phyloP scores from a whole-genome alignment of 2,329 filamentous ascomycete species.

The Penicillium sp. region DNA sequence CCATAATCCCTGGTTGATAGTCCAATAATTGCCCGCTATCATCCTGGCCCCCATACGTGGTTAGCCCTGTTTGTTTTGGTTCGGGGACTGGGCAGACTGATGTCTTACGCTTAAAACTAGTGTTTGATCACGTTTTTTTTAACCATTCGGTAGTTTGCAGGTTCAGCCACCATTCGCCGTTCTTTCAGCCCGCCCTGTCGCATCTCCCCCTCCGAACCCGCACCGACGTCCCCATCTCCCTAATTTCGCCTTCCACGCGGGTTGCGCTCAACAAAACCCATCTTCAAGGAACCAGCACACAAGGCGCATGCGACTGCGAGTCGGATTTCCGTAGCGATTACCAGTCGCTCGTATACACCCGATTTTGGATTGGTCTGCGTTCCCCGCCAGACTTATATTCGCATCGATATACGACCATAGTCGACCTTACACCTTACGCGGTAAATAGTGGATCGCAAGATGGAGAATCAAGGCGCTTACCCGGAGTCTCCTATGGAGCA shows the following conservation, averaged over 20 bases:
- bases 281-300: neutral
- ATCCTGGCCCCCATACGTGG: neutral
- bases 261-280: neutral
- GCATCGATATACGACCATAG: neutral
- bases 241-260: neutral
- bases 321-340: neutral
- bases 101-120: constrained; percentile 19
- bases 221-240: constrained; percentile 6
- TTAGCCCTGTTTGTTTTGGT: constrained; percentile 5
- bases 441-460: constrained; percentile 22
- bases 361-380: neutral
- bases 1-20: neutral
- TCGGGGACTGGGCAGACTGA: neutral
- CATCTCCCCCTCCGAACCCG: constrained; percentile 19
- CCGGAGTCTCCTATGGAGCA: constrained; percentile 66
- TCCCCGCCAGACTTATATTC: neutral
- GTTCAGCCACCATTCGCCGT: constrained; percentile 17
- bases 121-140: constrained; percentile 10
- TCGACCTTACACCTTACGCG: neutral
- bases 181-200: constrained; percentile 22
- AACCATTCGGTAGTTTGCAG: constrained; percentile 16
- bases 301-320: neutral
- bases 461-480: constrained; percentile 56
- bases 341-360: neutral
- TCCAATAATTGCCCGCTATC: constrained; percentile 1